Evolutionary conservation across 2,329 filamentous ascomycete species (phyloP).

Genomic region (Hymenoscyphus linearis): DNA sequence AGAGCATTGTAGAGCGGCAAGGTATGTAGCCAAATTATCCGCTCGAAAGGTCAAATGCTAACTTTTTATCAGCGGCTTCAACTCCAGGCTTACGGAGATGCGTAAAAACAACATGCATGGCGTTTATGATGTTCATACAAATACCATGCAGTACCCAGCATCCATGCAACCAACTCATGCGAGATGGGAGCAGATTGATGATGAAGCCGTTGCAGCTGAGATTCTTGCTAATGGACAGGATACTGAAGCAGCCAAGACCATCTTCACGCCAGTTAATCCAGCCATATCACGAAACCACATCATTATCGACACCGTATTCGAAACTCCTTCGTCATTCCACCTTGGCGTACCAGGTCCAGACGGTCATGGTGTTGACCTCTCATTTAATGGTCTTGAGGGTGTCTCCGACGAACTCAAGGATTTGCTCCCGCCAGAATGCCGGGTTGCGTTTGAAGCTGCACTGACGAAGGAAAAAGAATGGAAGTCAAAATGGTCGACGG

Average conservation of each 20-base stretch:
- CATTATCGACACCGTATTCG: constrained; percentile 55
- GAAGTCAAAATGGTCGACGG: constrained; percentile 69
- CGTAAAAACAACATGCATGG: constrained; percentile 64
- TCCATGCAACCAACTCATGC: constrained; percentile 87
- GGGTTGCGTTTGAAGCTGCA: constrained; percentile 65
- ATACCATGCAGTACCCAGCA: constrained; percentile 79
- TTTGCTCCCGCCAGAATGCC: constrained; percentile 64
- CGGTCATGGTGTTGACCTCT: constrained; percentile 42
- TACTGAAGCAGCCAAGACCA: constrained; percentile 29
- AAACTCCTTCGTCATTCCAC: constrained; percentile 48
- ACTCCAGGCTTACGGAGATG: constrained; percentile 63
- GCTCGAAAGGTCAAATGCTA: background rate
- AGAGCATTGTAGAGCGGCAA: constrained; percentile 86
- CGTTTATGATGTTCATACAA: constrained; percentile 92
- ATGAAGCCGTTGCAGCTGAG: constrained; percentile 24
- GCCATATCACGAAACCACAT: constrained; percentile 57
- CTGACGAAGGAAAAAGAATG: constrained; percentile 61
- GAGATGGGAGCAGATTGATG: constrained; percentile 67
- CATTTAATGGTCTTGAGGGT: constrained; percentile 52
- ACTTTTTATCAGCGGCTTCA: constrained; percentile 63
- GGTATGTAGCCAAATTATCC: constrained; percentile 47
- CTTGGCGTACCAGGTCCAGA: constrained; percentile 56
- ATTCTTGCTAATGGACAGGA: constrained; percentile 17
- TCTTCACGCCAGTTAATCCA: constrained; percentile 50
- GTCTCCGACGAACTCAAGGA: constrained; percentile 61